phyloP scores from a whole-genome alignment of 208 protist genomes.

The Acanthamoeba royreba region DNA sequence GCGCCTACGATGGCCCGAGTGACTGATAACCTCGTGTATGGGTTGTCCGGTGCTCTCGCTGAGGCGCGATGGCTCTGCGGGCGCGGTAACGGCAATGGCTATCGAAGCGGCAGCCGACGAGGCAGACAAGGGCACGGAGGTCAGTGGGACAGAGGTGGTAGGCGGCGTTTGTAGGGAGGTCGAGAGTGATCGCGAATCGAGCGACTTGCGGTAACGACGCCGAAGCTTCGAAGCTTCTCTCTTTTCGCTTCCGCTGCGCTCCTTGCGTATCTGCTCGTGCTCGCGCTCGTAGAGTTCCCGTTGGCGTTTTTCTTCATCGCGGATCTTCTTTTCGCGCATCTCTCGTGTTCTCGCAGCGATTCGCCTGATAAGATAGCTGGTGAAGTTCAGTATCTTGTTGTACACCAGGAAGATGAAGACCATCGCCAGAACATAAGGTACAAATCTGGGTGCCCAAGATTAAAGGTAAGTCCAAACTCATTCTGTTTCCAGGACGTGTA shows the following conservation, averaged over 20 bases:
- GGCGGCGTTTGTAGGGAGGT: too few species aligned
- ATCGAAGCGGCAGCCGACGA: background rate
- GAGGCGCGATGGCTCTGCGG: background rate
- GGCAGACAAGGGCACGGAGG: background rate
- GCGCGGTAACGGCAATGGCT: background rate
- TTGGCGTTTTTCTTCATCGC: background rate
- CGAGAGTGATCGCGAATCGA: background rate
- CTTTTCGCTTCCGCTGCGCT: background rate
- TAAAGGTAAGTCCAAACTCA: too few species aligned
- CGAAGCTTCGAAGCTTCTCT: background rate
- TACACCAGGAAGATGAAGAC: slow-evolving; percentile 23
- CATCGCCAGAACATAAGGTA: slow-evolving; percentile 25
- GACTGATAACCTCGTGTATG: background rate
- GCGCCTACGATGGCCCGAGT: too few species aligned
- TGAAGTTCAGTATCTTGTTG: background rate
- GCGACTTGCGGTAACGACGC: background rate
- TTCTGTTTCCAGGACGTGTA: too few species aligned
- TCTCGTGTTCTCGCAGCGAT: background rate
- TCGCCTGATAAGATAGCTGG: background rate
- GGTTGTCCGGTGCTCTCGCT: background rate
- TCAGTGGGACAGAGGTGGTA: too few species aligned
- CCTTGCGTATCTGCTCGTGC: background rate
- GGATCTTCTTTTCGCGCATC: background rate
- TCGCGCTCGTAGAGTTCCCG: background rate
- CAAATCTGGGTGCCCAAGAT: background rate